Evolutionary conservation across 2,329 filamentous ascomycete genomes (phyloP).

Genomic region (Magnaporthiopsis incrustans): DNA sequence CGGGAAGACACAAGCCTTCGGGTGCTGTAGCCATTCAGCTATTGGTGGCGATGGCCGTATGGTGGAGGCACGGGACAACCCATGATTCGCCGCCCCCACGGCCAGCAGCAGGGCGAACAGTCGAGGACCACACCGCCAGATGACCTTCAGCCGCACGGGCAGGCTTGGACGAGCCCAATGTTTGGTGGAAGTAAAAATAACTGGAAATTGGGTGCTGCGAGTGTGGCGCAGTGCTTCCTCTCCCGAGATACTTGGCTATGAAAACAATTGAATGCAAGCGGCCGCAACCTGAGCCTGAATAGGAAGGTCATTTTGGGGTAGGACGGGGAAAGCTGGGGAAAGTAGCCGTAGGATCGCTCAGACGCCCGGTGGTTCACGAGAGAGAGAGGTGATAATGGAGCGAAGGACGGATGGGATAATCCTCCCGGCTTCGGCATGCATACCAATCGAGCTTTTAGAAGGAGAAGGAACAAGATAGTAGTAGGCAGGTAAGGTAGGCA

Average conservation of each 20-base stretch:
- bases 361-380: too few relatives aligned
- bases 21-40: background rate
- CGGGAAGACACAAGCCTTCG: background rate
- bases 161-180: background rate
- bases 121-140: background rate
- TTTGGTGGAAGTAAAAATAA: background rate
- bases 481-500: too few relatives aligned
- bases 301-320: too few relatives aligned
- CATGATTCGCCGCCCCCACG: background rate
- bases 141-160: background rate
- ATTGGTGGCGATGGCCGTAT: background rate
- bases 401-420: too few relatives aligned
- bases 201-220: background rate
- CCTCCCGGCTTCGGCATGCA: too few relatives aligned
- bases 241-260: background rate
- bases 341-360: too few relatives aligned
- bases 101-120: background rate
- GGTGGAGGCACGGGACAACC: background rate
- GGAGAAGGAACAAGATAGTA: too few relatives aligned
- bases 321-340: too few relatives aligned
- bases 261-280: background rate
- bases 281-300: too few relatives aligned
- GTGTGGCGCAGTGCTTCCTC: too few relatives aligned
- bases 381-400: too few relatives aligned
- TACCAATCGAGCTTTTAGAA: too few relatives aligned